These are phyloP conservation scores for Podosphaera fusca DNA, from an alignment of 2,329 filamentous ascomycete species.

Conservation along the genomic window DNA sequence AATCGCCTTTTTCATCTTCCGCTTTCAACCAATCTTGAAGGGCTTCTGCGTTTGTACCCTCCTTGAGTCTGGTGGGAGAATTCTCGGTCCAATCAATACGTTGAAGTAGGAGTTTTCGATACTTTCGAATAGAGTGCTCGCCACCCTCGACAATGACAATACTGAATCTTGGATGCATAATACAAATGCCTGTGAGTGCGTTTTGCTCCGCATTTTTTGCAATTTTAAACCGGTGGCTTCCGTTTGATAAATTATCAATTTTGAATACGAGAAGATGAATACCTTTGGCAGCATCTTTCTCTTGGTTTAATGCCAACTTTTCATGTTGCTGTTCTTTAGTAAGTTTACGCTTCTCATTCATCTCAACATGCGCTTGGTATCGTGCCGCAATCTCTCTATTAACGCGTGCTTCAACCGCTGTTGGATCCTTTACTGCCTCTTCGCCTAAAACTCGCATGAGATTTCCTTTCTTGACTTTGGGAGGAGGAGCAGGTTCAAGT, in stretches of 20 bases:
- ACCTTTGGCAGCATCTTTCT: slow-evolving; percentile 68
- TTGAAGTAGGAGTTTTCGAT: slow-evolving; percentile 80
- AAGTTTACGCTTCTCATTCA: slow-evolving; percentile 68
- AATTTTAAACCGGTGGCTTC: slow-evolving; percentile 83
- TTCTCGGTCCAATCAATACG: slow-evolving; percentile 94
- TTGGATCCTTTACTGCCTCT: slow-evolving; percentile 72
- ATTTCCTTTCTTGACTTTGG: slow-evolving; percentile 93
- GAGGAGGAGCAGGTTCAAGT: slow-evolving; percentile 68
- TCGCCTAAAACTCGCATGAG: slow-evolving; percentile 93
- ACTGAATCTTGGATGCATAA: slow-evolving; percentile 76
- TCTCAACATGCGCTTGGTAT: slow-evolving; percentile 48
- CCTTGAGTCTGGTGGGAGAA: slow-evolving; percentile 37
- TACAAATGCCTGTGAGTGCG: slow-evolving; percentile 66
- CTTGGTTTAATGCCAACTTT: slow-evolving; percentile 63
- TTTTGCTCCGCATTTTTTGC: slow-evolving; percentile 79
- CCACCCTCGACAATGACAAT: slow-evolving; percentile 85
- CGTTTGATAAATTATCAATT: slow-evolving; percentile 72
- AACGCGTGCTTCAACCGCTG: slow-evolving; percentile 83
- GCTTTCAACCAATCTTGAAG: slow-evolving; percentile 56
- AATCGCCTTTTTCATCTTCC: slow-evolving; percentile 51
- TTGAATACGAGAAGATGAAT: slow-evolving; percentile 75
- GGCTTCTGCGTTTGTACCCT: slow-evolving; percentile 37
- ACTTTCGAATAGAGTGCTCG: slow-evolving; percentile 56
- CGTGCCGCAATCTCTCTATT: slow-evolving; percentile 83
- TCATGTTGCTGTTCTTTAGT: slow-evolving; percentile 71